These are phyloP conservation scores for Penicillium aurantiogriseum DNA, from an alignment of 2,329 filamentous ascomycete genomes.

Conservation along the genomic window DNA sequence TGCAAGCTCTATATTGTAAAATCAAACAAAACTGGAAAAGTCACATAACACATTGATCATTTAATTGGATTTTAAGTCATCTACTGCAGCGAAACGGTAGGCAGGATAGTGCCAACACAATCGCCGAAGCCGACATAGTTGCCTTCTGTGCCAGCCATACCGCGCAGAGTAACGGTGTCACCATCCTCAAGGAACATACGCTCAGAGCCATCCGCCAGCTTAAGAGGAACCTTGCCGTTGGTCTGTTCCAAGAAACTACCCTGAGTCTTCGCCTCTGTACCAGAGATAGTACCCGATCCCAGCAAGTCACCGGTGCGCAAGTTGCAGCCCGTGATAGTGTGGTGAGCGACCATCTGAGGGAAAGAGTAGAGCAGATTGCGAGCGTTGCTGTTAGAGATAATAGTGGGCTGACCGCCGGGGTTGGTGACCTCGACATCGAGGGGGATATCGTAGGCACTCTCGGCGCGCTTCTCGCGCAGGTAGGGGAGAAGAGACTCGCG, in stretches of 20 bases:
- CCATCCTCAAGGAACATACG: slow-evolving; percentile 72
- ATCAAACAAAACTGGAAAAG: background rate
- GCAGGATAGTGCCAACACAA: slow-evolving; percentile 63
- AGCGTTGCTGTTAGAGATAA: slow-evolving; percentile 60
- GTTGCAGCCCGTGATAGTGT: slow-evolving; percentile 72
- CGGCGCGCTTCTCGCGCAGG: slow-evolving; percentile 58
- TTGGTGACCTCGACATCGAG: slow-evolving; percentile 60
- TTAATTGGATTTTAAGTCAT: slow-evolving; percentile 7
- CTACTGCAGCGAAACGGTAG: slow-evolving; percentile 37
- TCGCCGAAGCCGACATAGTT: slow-evolving; percentile 75
- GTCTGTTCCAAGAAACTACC: slow-evolving; percentile 73
- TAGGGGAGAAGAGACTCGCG: slow-evolving; percentile 59
- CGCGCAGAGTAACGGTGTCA: slow-evolving; percentile 66
- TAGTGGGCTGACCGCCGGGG: slow-evolving; percentile 52
- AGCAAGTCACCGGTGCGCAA: slow-evolving; percentile 72
- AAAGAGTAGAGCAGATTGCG: slow-evolving; percentile 77
- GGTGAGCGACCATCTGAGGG: slow-evolving; percentile 78
- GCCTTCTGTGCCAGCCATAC: slow-evolving; percentile 64
- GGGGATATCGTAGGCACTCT: slow-evolving; percentile 65
- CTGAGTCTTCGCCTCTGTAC: slow-evolving; percentile 55
- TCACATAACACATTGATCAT: slow-evolving; percentile 7
- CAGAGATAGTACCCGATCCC: slow-evolving; percentile 76
- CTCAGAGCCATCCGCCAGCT: slow-evolving; percentile 63
- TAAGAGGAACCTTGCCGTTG: slow-evolving; percentile 63
- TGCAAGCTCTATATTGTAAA: slow-evolving; percentile 6